Evolutionary conservation across 176 grass and related monocot species (phyloP), one percentile per base, ranked within the genome.

Genomic region (Dendrocalamus sinicus): DNA sequence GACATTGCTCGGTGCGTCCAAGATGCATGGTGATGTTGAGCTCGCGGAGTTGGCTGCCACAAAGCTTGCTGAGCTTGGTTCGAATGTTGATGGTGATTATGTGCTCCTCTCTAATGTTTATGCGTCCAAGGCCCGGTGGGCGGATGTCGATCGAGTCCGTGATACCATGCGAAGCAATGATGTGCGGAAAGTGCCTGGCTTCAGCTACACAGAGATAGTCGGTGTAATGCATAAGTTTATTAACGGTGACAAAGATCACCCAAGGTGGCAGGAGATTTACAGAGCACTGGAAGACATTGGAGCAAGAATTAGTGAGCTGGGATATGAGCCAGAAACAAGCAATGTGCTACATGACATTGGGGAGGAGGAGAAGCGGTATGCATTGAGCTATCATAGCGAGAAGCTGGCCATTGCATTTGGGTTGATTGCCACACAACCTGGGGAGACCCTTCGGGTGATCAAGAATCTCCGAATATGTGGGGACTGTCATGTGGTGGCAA

Each of bases 61-160:
- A 23, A 89, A 92, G 73, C 84, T 98, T 58, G 61, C 75, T 9
- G 82, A 95, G 71, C 86, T 93, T 81, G 95, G 93, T 79, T 98
- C 95, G 28, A 91, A 92, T 15, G 63, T 85, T 75, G 93, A 94
- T 67, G 93, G 95, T 47, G 91, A 98, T 76, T 95, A 95, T 82
- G 95, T 98, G 47, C 95, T 98, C 57, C 89, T 95, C 9, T 93
- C 93, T 44, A 98, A 95, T 78, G 87, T 98, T 12, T 98, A 98
- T 73, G 95, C 91, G 0, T 92, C 90, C 48, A 95, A 89, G 77
- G 85, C 76, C 47, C 64, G 89, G 55, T 98, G 93, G 95, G 9
- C 9, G 30, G 95, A 97, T 72, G 93, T 97, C 70, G 91, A 84
- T 15, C 84, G 87, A 50, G 71, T 98, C 20, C 93, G 95, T 53